Base-by-base conservation (phyloP, 495 filamentous ascomycete genomes). In the Symbiotaphrina buchneri region DNA sequence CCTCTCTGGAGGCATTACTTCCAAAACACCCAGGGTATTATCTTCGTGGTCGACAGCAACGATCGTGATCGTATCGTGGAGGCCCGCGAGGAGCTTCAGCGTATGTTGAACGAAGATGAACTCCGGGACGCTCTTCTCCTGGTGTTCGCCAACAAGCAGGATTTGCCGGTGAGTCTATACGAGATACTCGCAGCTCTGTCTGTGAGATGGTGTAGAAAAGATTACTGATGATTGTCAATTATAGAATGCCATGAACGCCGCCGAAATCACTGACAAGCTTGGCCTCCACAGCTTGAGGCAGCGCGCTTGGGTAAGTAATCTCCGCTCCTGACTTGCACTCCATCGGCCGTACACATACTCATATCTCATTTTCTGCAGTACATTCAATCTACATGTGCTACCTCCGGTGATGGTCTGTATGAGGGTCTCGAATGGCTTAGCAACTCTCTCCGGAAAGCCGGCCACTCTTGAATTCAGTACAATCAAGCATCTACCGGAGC, bases 11-110 rank as follows among this genome's bases (percentile, higher is more conserved):
- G 87, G 62, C 87, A 99, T 65, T 99, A 99, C 59, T 99, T 93
- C 78, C 87, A 99, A 65, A 99, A 99, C 63, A 99, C 87, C 41
- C 87, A 99, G 61, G 87, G 87, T 56, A 95, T 99, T 63, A 99
- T 99, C 62, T 99, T 99, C 68, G 87, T 99, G 39, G 90, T 99
- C 46, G 87, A 99, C 58, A 91, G 81, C 72, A 99, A 99, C 55
- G 87, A 99, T 71, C 83, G 87, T 44, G 87, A 99, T 55, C 87
- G 87, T 90, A 71, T 99, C 41, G 78, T 83, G 10, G 87, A 99
- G 70, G 87, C 87, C 42, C 80, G 90, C 27, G 87, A 95, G 65
- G 87, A 99, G 58, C 68, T 99, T 55, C 90, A 99, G 66, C 82
- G 87, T 54, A 99, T 99, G 90, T 64, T 99, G 66, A 99, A 99